Conservation (phyloP, 1,284 basidiomycete genomes). For the Moesziomyces aphidis region DNA sequence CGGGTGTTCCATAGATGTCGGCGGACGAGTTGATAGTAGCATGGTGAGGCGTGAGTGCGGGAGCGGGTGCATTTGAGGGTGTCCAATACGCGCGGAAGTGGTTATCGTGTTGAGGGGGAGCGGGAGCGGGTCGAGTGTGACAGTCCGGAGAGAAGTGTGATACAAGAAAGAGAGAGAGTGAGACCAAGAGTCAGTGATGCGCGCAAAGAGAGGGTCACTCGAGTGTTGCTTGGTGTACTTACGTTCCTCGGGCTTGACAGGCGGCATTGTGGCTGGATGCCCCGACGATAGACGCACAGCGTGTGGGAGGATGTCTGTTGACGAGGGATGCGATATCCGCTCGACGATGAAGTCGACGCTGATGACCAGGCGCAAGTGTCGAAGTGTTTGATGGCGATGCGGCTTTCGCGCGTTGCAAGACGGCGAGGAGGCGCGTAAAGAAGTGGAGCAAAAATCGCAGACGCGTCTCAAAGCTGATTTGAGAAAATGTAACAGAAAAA, state of each 20-base stretch:
- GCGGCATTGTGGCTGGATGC: slow-evolving; percentile 1
- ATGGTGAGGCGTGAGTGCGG: background rate
- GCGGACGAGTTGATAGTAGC: background rate
- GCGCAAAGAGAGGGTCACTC: too few species aligned
- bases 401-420: too few species aligned
- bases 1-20: background rate
- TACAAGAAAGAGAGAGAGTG: too few species aligned
- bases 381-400: too few species aligned
- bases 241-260: slow-evolving; percentile 28
- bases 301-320: too few species aligned
- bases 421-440: slow-evolving; percentile 12
- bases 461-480: background rate
- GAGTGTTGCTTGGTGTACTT: slow-evolving; percentile 2
- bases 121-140: slow-evolving; percentile 4
- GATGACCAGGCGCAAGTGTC: too few species aligned
- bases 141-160: background rate
- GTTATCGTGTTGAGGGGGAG: too few species aligned
- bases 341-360: too few species aligned
- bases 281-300: background rate
- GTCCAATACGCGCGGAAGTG: too few species aligned
- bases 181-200: too few species aligned
- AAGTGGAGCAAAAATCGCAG: background rate
- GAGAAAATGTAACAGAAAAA: background rate
- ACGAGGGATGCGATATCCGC: too few species aligned
- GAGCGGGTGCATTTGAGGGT: background rate